Evolutionary conservation across 2,329 filamentous ascomycete species (phyloP), one percentile per base, ranked within the genome.

Genomic region (Epichloe typhina): DNA sequence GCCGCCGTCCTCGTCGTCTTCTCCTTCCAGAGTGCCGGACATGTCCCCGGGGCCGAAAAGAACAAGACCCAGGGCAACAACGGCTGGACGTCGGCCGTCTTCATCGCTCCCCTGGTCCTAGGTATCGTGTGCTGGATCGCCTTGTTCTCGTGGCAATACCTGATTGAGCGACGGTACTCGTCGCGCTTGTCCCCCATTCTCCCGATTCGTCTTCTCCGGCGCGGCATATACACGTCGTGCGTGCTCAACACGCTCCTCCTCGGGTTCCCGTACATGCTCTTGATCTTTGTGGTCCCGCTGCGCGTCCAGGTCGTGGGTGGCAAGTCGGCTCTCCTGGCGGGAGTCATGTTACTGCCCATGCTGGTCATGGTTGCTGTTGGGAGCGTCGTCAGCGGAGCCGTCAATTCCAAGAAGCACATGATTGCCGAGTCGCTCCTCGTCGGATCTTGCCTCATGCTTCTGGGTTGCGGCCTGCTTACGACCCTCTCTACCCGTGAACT

Each of bases 1-100:
- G 72, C 75, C 1, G 72, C 77, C 0, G 72, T 77, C 0, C 67
- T 81, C 2, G 66, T 80, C 4, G 74, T 80, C 0, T 80, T 79
- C 55, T 66, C 78, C 2, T 79, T 82, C 51, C 77, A 82, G 56
- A 72, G 72, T 54, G 70, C 70, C 3, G 72, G 72, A 0, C 58
- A 59, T 1, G 21, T 44, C 19, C 11, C 36, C 12, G 19, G 2
- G 6, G 2, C 13, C 23, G 21, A 13, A 0, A 54, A 63, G 3
- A 52, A 31, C 3, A 52, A 31, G 1, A 31, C 26, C 8, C 26
- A 31, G 26, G 26, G 54, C 1, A 54, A 64, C n/a, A 58, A 63
- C 19, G 19, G 19, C 39, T 81, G 76, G 76, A 60, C 67, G 7
- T 64, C 66, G 21, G 63, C 60, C 4, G 46, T 62, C 4, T 68